Base-by-base conservation (phyloP, 495 filamentous ascomycete species). In the Xylaria bambusicola region DNA sequence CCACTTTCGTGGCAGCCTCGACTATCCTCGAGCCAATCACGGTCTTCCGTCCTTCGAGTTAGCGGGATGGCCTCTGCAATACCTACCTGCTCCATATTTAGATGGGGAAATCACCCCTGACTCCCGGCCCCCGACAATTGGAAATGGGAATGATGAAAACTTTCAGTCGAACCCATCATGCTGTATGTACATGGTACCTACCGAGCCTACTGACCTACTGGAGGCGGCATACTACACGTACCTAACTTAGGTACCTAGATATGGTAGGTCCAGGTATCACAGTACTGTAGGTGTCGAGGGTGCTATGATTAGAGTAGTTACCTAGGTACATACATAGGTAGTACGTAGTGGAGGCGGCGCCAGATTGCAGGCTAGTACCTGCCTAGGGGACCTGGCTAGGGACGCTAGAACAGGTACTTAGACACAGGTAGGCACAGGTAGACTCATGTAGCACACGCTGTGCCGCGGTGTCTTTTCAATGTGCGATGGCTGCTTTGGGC, bases 71-170 rank as follows among this genome's bases (percentile, higher is more conserved):
- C 36, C 35, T 41, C 52, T 54, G 36, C 52, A 54, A 54, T 38
- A 26, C n/a, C n/a, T n/a, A n/a, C n/a, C 29, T n/a, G 38, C 52
- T 44, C 52, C 52, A 33, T 54, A 13, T 54, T 54, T 54, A 31
- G 52, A 54, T 31, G 52, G 52, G 52, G 52, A 29, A 54, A 38
- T 29, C 38, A 36, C 29, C 52, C 52, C 52, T 54, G 38, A 54
- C 24, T 54, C 52, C 52, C 52, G 52, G 52, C 52, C 52, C 52
- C 38, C 38, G 38, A 54, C 29, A 33, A 31, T 54, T 36, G 21
- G 35, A 38, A 38, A 23, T n/a, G n/a, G n/a, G n/a, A n/a, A n/a
- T n/a, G n/a, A 29, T 33, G 21, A 15, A 27, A 35, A 41, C 50
- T 51, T 31, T n/a, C n/a, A n/a, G n/a, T n/a, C n/a, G n/a, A n/a